These are phyloP conservation scores for Zea luxurians DNA, from an alignment of 176 grass and related monocot genomes.

Conservation along the genomic window DNA sequence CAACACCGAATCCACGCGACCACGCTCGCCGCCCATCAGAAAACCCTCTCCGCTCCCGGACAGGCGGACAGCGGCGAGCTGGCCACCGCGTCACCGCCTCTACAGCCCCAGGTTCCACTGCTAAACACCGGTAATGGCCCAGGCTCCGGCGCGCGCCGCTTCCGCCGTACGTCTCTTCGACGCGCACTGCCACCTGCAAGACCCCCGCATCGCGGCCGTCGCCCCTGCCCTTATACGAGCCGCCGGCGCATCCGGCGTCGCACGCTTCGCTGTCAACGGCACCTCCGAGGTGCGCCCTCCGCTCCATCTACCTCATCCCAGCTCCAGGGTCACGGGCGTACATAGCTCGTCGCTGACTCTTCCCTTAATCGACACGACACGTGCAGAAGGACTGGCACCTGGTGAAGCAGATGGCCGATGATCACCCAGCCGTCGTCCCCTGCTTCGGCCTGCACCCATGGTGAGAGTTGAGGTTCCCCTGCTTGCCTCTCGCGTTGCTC, in stretches of 20 bases:
- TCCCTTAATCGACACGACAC: not conserved
- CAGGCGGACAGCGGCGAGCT: not conserved
- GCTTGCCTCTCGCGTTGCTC: not conserved
- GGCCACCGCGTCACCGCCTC: not conserved
- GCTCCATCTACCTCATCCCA: not conserved
- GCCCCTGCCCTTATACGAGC: slow-evolving; percentile 62
- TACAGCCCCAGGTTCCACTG: not conserved
- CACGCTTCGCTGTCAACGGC: slow-evolving; percentile 72
- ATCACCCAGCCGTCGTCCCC: slow-evolving; percentile 69
- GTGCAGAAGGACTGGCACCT: slow-evolving; percentile 72
- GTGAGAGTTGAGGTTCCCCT: slow-evolving; percentile 11
- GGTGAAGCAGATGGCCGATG: slow-evolving; percentile 75
- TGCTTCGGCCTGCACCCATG: slow-evolving; percentile 89
- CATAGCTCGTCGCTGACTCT: not conserved
- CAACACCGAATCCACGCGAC: not conserved
- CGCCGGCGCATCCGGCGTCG: slow-evolving; percentile 60
- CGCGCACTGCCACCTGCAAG: slow-evolving; percentile 92
- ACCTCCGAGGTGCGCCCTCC: slow-evolving; percentile 54
- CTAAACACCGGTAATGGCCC: slow-evolving; percentile 29
- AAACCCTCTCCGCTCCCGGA: not conserved
- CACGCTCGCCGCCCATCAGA: not conserved
- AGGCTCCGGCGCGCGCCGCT: slow-evolving; percentile 26
- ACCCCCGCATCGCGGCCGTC: slow-evolving; percentile 51
- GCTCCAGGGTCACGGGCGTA: not conserved
- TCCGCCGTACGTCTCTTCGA: slow-evolving; percentile 61